Evolutionary conservation across 2,329 filamentous ascomycete genomes (phyloP).

Genomic region (Trichoderma sp.): DNA sequence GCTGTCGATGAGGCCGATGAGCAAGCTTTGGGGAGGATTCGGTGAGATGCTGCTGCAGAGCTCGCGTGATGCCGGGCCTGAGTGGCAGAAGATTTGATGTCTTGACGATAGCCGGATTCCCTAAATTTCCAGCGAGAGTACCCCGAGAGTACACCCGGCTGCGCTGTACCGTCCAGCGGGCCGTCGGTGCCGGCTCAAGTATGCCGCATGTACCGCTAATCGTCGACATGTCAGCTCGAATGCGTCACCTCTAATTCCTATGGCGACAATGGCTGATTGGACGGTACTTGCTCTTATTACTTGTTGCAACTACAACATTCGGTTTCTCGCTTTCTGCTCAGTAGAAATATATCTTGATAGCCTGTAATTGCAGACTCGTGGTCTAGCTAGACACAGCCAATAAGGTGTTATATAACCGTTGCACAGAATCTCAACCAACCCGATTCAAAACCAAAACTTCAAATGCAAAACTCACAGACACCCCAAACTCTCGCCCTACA

Average conservation of each 20-base stretch:
- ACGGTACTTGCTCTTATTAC: background rate
- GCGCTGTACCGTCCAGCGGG: background rate
- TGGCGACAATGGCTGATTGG: constrained; percentile 1
- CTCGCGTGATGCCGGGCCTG: constrained; percentile 13
- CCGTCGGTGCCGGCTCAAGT: background rate
- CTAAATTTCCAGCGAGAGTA: background rate
- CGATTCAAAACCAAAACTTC: background rate
- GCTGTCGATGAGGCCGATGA: background rate
- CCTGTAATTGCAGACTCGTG: background rate
- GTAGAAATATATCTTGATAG: background rate
- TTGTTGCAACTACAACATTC: background rate
- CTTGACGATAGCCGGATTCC: background rate
- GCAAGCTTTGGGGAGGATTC: background rate
- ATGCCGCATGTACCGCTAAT: constrained; percentile 1
- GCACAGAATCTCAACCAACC: background rate
- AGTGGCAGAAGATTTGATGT: background rate
- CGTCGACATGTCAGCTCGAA: background rate
- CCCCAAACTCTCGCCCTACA: background rate
- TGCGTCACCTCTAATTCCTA: constrained; percentile 14
- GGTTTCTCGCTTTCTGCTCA: no score
- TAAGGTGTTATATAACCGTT: background rate
- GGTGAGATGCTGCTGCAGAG: background rate
- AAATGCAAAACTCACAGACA: background rate
- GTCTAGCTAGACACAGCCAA: background rate
- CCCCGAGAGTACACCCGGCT: background rate